These are phyloP conservation scores for Aureobasidium subglaciale DNA, from an alignment of 2,329 filamentous ascomycete species.

Conservation along the genomic window DNA sequence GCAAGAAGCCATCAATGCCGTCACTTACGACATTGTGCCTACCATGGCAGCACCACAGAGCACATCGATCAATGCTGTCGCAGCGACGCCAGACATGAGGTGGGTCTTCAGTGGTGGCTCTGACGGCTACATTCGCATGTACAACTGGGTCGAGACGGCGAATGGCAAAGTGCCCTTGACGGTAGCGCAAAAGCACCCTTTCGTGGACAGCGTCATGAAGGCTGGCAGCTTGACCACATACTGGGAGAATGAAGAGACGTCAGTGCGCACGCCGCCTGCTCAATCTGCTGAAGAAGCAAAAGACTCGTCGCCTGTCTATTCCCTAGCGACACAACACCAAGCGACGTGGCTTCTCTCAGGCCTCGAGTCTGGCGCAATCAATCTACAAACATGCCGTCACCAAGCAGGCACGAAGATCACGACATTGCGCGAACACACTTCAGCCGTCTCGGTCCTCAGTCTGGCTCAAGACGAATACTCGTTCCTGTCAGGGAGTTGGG, in stretches of 20 bases:
- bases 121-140: conserved; percentile 94
- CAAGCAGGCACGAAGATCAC: conserved; percentile 88
- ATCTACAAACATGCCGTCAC: conserved; percentile 85
- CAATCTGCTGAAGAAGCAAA: conserved; percentile 43
- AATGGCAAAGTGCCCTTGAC: conserved; percentile 92
- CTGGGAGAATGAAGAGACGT: conserved; percentile 92
- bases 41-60: conserved; percentile 95
- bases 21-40: conserved; percentile 87
- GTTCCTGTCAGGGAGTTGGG: conserved; percentile 90
- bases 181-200: conserved; percentile 90
- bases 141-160: conserved; percentile 89
- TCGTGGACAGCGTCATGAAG: conserved; percentile 95
- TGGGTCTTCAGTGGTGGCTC: conserved; percentile 93
- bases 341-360: conserved; percentile 89
- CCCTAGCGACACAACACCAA: conserved; percentile 81
- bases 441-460: conserved; percentile 81
- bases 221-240: conserved; percentile 91
- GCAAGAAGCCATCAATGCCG: conserved; percentile 69
- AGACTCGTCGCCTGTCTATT: conserved; percentile 77
- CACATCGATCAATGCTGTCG: conserved; percentile 89
- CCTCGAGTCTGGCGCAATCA: conserved; percentile 83
- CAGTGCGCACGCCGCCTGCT: conserved; percentile 28
- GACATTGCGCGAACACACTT: conserved; percentile 74
- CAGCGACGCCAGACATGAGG: conserved; percentile 85
- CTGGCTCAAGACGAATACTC: conserved; percentile 79